Evolutionary conservation across 176 grass and related monocot genomes (phyloP).

Genomic region (Dactylis glomerata): DNA sequence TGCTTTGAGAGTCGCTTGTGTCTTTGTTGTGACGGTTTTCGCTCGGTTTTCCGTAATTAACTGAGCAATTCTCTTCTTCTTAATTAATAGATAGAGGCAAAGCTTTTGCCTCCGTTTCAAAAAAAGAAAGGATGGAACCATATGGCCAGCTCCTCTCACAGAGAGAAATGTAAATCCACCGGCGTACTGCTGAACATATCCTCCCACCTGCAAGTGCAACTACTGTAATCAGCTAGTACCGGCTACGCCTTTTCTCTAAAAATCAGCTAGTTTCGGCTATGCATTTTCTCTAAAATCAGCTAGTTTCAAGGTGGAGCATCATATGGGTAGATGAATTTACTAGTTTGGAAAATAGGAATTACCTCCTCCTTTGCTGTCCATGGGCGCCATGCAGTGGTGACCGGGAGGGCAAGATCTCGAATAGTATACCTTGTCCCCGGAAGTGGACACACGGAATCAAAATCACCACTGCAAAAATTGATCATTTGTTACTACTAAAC

Average conservation of each 20-base stretch:
- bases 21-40: no score
- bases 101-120: no score
- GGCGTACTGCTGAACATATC: not conserved
- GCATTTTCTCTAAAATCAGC: no score
- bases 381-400: conserved; percentile 7
- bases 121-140: conserved; percentile 8
- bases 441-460: not conserved
- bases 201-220: not conserved
- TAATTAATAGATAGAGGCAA: no score
- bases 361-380: conserved; percentile 15
- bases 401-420: not conserved
- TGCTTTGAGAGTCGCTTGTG: no score
- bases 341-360: not conserved
- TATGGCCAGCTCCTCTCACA: not conserved
- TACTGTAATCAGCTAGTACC: not conserved
- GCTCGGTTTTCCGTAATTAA: no score
- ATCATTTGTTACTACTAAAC: not conserved
- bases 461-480: not conserved
- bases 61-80: no score
- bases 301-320: not conserved
- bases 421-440: not conserved
- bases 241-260: no score
- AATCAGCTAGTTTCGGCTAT: not conserved
- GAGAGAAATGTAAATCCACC: not conserved
- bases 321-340: not conserved